Evolutionary conservation across 768 basidiomycete genomes (phyloP), one percentile per base, ranked within the genome.

Genomic region (Boletus huronensis): DNA sequence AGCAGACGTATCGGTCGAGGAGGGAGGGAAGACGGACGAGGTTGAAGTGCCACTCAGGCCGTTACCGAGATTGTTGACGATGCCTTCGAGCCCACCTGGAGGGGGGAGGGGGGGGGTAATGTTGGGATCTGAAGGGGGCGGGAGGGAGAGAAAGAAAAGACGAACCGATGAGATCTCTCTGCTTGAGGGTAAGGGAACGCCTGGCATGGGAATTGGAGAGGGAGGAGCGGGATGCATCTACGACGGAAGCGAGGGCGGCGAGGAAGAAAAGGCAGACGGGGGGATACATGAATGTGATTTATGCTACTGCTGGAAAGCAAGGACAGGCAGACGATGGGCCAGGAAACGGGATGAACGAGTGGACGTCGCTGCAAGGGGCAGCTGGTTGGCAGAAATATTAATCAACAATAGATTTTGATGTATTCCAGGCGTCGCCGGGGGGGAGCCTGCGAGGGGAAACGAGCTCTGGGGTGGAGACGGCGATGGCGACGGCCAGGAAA

Each of bases 161-260:
- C 60, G 35, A 0, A 63, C 54, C 54, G 13, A 61, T 50, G n/a
- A 65, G 40, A 26, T 57, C 57, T 49, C 65, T 58, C 41, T 72
- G 64, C 56, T 57, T 65, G 54, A 61, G 49, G 0, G 55, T 14
- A 38, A 70, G 6, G 21, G 74, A 72, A 14, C 70, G 68, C 40
- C 74, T 59, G 36, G 72, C 71, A 58, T 75, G 67, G 53, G 75
- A 67, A 64, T 44, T 68, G 59, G 59, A 41, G 8, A 66, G 51
- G n/a, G 77, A 75, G 0, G 77, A 74, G 58, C 77, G 80, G 43
- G 71, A 63, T 0, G 77, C 76, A 21, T 65, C 63, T 50, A 68
- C 70, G 32, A 63, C 32, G 38, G 60, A 39, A 7, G 60, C 54
- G 48, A 69, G 38, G 53, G 70, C 49, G 29, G 68, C 57, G 55